Conservation (phyloP, 108 stramenopile genomes). For the Pseudonitzschia delicatissima region DNA sequence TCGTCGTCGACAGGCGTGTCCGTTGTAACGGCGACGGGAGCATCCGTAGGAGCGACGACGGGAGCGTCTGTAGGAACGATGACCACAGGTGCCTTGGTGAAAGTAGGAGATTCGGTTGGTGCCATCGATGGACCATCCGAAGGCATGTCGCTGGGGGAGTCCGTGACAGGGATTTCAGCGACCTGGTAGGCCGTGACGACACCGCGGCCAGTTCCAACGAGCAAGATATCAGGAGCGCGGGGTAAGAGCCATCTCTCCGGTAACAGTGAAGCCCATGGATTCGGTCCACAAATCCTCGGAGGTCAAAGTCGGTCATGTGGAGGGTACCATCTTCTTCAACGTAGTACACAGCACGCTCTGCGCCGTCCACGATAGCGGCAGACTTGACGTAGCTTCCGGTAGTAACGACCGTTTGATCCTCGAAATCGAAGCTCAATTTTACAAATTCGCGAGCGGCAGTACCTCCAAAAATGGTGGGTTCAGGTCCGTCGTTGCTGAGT, state of each 20-base stretch:
- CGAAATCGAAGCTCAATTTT: constrained; percentile 13
- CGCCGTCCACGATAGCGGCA: constrained; percentile 20
- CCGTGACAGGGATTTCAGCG: constrained; percentile 15
- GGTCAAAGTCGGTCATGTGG: constrained; percentile 20
- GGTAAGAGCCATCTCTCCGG: constrained; percentile 33
- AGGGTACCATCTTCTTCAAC: constrained; percentile 20
- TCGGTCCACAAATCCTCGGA: constrained; percentile 18
- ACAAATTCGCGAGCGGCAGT: constrained; percentile 30
- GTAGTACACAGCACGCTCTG: constrained; percentile 32
- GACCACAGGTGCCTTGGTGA: background rate
- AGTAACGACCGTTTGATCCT: background rate
- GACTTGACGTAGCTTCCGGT: constrained; percentile 15
- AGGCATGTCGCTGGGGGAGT: constrained; percentile 17
- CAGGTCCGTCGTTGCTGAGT: constrained; percentile 1
- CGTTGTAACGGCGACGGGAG: background rate
- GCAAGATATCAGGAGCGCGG: constrained; percentile 13
- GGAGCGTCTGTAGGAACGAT: background rate
- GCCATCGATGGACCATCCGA: constrained; percentile 7
- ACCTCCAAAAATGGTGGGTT: constrained; percentile 23
- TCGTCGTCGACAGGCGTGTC: background rate
- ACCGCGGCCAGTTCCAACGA: constrained; percentile 19
- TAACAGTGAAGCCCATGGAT: constrained; percentile 9
- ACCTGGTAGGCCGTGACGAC: constrained; percentile 21
- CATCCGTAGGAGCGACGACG: background rate
- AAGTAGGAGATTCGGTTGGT: constrained; percentile 11